Percentiles rank a stretch among this genome's conserved stretches.
phyloP scores from a whole-genome alignment of 805 yeast species.

The Zygosaccharomyces rouxii region DNA sequence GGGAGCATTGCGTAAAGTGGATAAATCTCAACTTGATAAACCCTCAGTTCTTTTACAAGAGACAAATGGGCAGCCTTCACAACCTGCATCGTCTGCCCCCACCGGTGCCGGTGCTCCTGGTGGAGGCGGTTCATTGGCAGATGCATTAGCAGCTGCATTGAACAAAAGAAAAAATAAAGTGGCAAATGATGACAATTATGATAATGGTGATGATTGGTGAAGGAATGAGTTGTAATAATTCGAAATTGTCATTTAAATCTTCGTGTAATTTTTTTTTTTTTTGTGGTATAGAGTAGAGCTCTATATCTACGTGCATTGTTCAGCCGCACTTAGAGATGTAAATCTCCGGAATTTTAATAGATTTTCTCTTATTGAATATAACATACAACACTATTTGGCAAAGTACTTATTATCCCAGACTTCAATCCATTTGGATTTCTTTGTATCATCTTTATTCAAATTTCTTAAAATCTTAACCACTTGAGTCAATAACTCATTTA shows the following conservation, averaged over 20 bases:
- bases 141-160: constrained; percentile 83
- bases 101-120: constrained; percentile 38
- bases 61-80: constrained; percentile 56
- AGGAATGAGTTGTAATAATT: neutral
- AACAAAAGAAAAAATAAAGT: constrained; percentile 79
- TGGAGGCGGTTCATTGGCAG: constrained; percentile 67
- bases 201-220: constrained; percentile 73
- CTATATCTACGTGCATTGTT: neutral
- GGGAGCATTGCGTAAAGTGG: constrained; percentile 66
- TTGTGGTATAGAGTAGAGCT: constrained; percentile 1
- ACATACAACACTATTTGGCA: neutral
- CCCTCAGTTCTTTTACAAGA: constrained; percentile 72
- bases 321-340: neutral
- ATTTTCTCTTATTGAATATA: neutral
- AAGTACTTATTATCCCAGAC: constrained; percentile 35
- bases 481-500: constrained; percentile 24
- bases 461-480: constrained; percentile 40
- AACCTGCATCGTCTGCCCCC: constrained; percentile 17
- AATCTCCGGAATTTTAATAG: neutral
- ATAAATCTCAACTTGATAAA: constrained; percentile 74
- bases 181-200: constrained; percentile 78
- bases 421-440: constrained; percentile 40
- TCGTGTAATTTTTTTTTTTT: neutral
- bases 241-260: neutral
- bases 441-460: constrained; percentile 47